These are phyloP conservation scores for Erigeron canadensis DNA, from an alignment of 129 eudicot species.

Conservation along the genomic window DNA sequence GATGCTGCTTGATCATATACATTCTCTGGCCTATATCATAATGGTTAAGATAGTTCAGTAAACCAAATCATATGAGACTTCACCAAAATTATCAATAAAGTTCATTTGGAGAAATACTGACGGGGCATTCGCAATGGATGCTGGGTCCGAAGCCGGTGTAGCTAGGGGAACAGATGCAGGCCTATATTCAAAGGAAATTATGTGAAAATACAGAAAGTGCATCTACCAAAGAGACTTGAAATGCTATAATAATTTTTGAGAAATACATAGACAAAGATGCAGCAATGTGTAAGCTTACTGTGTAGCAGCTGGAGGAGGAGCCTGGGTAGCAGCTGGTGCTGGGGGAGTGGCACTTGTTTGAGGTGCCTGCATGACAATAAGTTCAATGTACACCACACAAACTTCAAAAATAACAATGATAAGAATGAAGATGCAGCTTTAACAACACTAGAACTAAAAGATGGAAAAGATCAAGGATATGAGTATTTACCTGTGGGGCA, in stretches of 20 bases:
- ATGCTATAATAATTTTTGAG: neutral
- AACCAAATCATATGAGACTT: conserved; percentile 7
- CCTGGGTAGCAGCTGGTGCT: conserved; percentile 40
- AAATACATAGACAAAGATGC: neutral
- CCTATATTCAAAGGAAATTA: conserved; percentile 23
- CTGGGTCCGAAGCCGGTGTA: conserved; percentile 44
- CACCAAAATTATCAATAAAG: neutral
- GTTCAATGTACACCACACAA: conserved; percentile 19
- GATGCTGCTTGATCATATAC: conserved; percentile 84
- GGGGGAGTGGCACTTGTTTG: conserved; percentile 61
- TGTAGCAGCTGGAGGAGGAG: conserved; percentile 38
- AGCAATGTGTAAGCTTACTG: conserved; percentile 37
- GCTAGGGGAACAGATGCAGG: conserved; percentile 48
- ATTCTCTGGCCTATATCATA: conserved; percentile 49
- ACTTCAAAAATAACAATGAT: conserved; percentile 3
- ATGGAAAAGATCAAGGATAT: neutral
- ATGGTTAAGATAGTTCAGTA: conserved; percentile 11
- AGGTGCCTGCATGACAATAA: conserved; percentile 46
- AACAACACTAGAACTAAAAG: neutral
- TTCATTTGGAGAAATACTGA: conserved; percentile 35
- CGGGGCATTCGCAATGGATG: conserved; percentile 42
- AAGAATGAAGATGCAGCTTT: conserved; percentile 9
- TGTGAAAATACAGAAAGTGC: neutral
- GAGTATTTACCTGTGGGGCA: conserved; percentile 53
- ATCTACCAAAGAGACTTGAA: neutral